These are phyloP conservation scores for Platanthera guangdongensis DNA, from an alignment of 106 monocot species.

Conservation along the genomic window DNA sequence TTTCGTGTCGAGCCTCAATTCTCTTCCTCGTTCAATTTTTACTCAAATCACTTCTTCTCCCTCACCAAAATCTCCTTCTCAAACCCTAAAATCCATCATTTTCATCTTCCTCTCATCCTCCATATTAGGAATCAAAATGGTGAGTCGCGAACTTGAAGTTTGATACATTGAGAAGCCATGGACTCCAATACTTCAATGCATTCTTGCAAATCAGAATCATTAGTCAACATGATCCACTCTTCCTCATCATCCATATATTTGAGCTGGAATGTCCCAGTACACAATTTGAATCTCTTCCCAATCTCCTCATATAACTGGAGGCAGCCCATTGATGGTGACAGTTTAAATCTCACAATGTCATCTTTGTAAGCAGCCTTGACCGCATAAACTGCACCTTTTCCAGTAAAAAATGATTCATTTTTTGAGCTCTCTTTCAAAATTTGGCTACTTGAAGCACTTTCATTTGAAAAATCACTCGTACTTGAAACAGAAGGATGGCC, in stretches of 20 bases:
- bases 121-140: conserved; percentile 21
- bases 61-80: background rate
- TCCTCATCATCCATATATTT: conserved; percentile 90
- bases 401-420: background rate
- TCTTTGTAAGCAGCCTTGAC: conserved; percentile 74
- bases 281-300: conserved; percentile 52
- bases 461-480: conserved; percentile 74
- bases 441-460: conserved; percentile 58
- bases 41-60: conserved; percentile 26
- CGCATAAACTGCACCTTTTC: conserved; percentile 18
- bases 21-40: no score
- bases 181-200: conserved; percentile 66
- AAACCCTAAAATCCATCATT: no score
- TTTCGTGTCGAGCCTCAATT: no score
- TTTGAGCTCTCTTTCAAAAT: conserved; percentile 25
- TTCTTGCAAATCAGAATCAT: conserved; percentile 56
- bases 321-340: conserved; percentile 39
- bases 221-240: conserved; percentile 71
- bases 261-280: conserved; percentile 53
- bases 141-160: conserved; percentile 48
- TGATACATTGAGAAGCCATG: conserved; percentile 28
- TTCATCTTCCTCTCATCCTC: no score
- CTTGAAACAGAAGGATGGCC: conserved; percentile 44
- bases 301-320: conserved; percentile 51
- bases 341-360: conserved; percentile 82